Evolutionary conservation across 2,329 filamentous ascomycete species (phyloP), one percentile per base, ranked within the genome.

Genomic region (Ophiosphaerella herpotricha): DNA sequence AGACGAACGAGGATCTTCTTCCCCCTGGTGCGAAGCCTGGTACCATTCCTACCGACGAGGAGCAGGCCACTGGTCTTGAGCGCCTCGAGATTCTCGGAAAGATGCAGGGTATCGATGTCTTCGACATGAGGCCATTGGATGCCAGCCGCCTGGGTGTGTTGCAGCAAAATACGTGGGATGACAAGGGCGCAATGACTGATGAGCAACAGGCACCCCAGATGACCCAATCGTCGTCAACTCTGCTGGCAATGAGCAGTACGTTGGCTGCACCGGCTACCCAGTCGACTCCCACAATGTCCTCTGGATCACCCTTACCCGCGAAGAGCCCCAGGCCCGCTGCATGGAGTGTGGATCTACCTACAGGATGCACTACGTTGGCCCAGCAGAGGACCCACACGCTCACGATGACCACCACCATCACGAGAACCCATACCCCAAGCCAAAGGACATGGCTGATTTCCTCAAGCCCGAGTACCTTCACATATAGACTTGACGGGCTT

Each of bases 81-180:
- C 92, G 94, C 85, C 85, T 99, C 67, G 94, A 99, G 80, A 94
- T 99, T 72, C 83, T 99, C 75, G 94, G 94, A 79, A 99, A 99
- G 86, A 96, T 97, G 89, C 91, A 97, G 83, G 92, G 94, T 63
- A 82, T 97, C 69, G 94, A 99, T 74, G 82, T 97, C 75, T 99
- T 99, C 81, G 92, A 99, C 80, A 96, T 97, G 94, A 88, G 86
- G 78, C 94, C 94, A 58, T 85, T 99, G 67, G 94, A 97, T 76
- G 83, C 93, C 59, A 94, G 89, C 76, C 87, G 94, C 73, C 85
- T 84, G 77, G 93, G 93, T 90, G 82, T 61, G 80, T 60, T n/a
- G 11, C 34, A 45, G 7, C 33, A 24, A 31, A 31, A 40, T 26
- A n/a, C 6, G 34, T 37, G 18, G 24, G 29, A 24, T 31, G 24